These are phyloP conservation scores for Multifurca ochricompacta DNA, from an alignment of 768 basidiomycete genomes.

Conservation along the genomic window DNA sequence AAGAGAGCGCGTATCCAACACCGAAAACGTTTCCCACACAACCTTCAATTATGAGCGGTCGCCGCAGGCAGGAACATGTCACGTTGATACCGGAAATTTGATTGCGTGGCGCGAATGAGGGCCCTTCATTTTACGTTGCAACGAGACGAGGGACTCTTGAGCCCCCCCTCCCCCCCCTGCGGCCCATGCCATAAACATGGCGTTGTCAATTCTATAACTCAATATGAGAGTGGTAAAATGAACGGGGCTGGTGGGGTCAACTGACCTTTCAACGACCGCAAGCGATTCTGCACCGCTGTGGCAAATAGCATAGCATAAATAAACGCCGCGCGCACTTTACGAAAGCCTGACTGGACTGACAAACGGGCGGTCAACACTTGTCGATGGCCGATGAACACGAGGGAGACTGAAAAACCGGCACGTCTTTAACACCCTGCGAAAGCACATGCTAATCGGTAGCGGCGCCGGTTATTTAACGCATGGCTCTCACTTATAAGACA, in stretches of 20 bases:
- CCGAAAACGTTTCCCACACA: conserved; percentile 3
- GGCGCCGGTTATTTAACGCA: too few species aligned
- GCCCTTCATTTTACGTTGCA: neutral
- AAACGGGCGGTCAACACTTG: neutral
- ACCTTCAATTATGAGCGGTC: neutral
- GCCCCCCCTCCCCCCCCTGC: neutral
- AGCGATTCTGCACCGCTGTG: neutral
- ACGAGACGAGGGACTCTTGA: too few species aligned
- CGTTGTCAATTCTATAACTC: neutral
- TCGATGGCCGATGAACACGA: neutral
- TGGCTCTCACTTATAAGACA: too few species aligned
- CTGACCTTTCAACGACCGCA: neutral
- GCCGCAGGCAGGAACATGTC: neutral
- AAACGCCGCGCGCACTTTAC: too few species aligned
- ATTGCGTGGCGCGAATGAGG: neutral
- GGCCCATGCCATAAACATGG: neutral
- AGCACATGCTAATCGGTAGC: too few species aligned
- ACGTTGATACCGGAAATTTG: neutral
- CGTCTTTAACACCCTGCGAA: too few species aligned
- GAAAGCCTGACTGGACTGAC: neutral
- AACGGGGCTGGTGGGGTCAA: neutral
- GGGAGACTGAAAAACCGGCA: neutral
- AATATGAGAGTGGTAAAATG: neutral
- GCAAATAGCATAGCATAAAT: neutral
- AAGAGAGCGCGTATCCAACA: neutral